Evolutionary conservation across 1,284 basidiomycete genomes (phyloP).

Genomic region (Cerrena zonata): DNA sequence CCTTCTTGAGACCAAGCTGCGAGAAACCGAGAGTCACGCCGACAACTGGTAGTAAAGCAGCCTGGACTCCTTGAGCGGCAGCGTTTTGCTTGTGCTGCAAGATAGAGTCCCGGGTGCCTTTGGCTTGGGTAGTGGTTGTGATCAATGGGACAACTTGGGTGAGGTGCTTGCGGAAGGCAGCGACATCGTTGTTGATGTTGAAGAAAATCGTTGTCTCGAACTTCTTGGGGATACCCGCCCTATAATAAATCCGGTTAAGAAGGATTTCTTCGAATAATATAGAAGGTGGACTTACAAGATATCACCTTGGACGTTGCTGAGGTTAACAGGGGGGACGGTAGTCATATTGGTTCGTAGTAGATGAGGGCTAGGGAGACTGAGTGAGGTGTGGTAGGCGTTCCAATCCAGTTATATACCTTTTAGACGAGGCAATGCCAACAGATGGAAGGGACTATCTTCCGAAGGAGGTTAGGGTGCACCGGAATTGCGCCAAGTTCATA

Average conservation of each 20-base stretch:
- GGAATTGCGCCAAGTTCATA: neutral
- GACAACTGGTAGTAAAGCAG: slow-evolving; percentile 13
- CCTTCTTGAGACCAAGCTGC: slow-evolving; percentile 25
- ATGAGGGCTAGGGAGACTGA: neutral
- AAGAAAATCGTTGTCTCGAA: slow-evolving; percentile 37
- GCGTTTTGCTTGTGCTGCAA: slow-evolving; percentile 16
- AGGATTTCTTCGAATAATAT: too few relatives aligned
- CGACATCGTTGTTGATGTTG: slow-evolving; percentile 29
- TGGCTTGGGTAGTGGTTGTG: slow-evolving; percentile 25
- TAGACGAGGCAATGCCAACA: neutral
- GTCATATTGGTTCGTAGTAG: slow-evolving; percentile 1
- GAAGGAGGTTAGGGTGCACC: neutral
- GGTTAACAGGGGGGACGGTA: slow-evolving; percentile 20
- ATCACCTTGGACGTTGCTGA: slow-evolving; percentile 44
- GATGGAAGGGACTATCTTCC: neutral
- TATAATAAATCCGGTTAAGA: too few relatives aligned
- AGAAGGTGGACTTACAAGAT: slow-evolving; percentile 37
- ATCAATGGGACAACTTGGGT: slow-evolving; percentile 29
- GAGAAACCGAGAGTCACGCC: slow-evolving; percentile 33
- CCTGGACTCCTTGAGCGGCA: slow-evolving; percentile 9
- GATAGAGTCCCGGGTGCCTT: slow-evolving; percentile 13
- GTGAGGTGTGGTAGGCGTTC: neutral
- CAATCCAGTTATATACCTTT: neutral
- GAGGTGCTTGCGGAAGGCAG: slow-evolving; percentile 19
- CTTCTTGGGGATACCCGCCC: slow-evolving; percentile 41